Percentiles rank a stretch among this genome's conserved stretches.
These are phyloP conservation scores for Artemisia annua DNA, from an alignment of 129 eudicot species.

Conservation along the genomic window DNA sequence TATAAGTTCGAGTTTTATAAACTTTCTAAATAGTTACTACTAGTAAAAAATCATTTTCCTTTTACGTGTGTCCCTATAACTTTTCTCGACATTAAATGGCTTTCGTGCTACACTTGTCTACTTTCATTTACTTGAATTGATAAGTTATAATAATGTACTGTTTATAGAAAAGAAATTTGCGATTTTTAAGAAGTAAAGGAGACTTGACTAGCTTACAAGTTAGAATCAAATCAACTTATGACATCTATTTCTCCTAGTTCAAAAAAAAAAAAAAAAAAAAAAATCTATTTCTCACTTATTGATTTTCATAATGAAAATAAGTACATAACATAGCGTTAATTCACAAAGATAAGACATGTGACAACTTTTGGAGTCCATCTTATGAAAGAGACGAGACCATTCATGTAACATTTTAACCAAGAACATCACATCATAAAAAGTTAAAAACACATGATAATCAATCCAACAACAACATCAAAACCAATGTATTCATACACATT, in stretches of 20 bases:
- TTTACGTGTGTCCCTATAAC: background rate
- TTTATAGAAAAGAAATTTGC: too few relatives aligned
- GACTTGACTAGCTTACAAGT: too few relatives aligned
- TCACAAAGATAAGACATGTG: conserved; percentile 1
- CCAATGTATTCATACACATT: too few relatives aligned
- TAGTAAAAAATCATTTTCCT: background rate
- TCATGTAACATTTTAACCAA: background rate
- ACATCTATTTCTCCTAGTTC: background rate
- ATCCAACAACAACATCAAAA: too few relatives aligned
- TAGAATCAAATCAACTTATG: too few relatives aligned
- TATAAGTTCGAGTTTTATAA: too few relatives aligned
- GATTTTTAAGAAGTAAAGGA: too few relatives aligned
- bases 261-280: too few relatives aligned
- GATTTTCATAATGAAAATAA: too few relatives aligned
- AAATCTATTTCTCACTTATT: background rate
- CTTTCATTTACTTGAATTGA: too few relatives aligned
- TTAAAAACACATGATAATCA: background rate
- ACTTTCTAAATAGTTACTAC: too few relatives aligned
- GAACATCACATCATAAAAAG: background rate
- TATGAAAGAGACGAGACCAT: background rate
- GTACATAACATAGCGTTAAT: background rate
- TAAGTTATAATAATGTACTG: too few relatives aligned
- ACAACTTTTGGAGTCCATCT: background rate
- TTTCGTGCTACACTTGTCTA: background rate
- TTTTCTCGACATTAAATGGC: background rate